Conservation (phyloP, 2,329 filamentous ascomycete species). For the Colletotrichum somersetense region DNA sequence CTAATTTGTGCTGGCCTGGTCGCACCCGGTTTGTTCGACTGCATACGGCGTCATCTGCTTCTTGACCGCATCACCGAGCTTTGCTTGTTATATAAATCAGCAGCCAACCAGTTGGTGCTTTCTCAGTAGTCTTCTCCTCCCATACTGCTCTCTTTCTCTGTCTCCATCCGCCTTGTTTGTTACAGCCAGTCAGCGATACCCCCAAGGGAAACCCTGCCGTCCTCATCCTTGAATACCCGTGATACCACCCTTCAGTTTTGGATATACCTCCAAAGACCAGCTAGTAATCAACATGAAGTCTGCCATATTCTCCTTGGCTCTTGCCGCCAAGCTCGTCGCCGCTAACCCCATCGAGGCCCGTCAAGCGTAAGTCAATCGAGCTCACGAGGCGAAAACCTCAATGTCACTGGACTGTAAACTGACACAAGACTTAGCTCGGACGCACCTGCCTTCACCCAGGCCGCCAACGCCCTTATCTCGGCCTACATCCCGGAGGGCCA, state of each 20-base stretch:
- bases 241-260: conserved; percentile 6
- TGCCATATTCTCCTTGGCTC: conserved; percentile 26
- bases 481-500: conserved; percentile 48
- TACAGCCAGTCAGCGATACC: conserved; percentile 30
- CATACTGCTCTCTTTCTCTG: neutral
- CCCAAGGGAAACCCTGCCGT: neutral
- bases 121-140: neutral
- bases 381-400: neutral
- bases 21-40: conserved; percentile 33
- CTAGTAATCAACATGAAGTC: conserved; percentile 25
- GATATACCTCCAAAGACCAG: neutral
- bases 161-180: conserved; percentile 23
- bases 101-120: conserved; percentile 1
- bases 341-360: conserved; percentile 31
- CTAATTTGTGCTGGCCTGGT: conserved; percentile 37
- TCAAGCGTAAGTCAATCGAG: conserved; percentile 26
- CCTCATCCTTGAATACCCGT: conserved; percentile 1
- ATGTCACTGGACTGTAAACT: neutral
- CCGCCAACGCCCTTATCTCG: conserved; percentile 47
- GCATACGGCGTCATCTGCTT: conserved; percentile 37
- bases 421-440: conserved; percentile 32
- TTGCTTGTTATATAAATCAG: conserved; percentile 32
- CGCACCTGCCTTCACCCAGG: conserved; percentile 45
- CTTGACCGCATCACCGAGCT: conserved; percentile 34
- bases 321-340: conserved; percentile 31